phyloP scores from a whole-genome alignment of 1,284 basidiomycete genomes.

The Irpex sp. region DNA sequence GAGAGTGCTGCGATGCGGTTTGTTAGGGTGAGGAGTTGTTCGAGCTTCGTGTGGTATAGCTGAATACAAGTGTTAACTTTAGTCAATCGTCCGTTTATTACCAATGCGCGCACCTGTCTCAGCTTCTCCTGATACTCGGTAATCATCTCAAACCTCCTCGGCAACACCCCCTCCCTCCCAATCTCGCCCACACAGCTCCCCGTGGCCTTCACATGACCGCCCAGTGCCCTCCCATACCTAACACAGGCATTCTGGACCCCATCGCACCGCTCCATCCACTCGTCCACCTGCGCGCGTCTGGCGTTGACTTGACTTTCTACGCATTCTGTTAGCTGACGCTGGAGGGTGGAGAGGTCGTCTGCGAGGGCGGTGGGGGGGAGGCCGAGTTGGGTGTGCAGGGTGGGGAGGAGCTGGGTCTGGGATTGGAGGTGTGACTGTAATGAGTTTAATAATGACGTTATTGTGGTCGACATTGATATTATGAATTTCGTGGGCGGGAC shows the following conservation, averaged over 20 bases:
- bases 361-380: constrained; percentile 70
- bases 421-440: constrained; percentile 72
- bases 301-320: constrained; percentile 68
- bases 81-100: too few species aligned
- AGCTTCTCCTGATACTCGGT: constrained; percentile 69
- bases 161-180: constrained; percentile 55
- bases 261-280: constrained; percentile 65
- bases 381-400: constrained; percentile 66
- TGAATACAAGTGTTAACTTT: constrained; percentile 21
- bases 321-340: constrained; percentile 63
- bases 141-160: constrained; percentile 62
- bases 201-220: constrained; percentile 62
- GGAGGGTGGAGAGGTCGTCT: constrained; percentile 65
- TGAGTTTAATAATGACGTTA: constrained; percentile 68
- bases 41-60: constrained; percentile 77
- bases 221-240: constrained; percentile 63
- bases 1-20: constrained; percentile 57
- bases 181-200: constrained; percentile 59
- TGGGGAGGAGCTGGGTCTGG: constrained; percentile 73
- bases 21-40: constrained; percentile 65
- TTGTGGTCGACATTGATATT: constrained; percentile 20
- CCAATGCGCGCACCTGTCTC: constrained; percentile 52
- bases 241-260: constrained; percentile 60
- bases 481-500: too few species aligned
- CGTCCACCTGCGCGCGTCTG: constrained; percentile 64